Percentiles rank a stretch among this genome's conserved stretches.
Conservation (phyloP, 495 filamentous ascomycete species). For the Neurospora africana region DNA sequence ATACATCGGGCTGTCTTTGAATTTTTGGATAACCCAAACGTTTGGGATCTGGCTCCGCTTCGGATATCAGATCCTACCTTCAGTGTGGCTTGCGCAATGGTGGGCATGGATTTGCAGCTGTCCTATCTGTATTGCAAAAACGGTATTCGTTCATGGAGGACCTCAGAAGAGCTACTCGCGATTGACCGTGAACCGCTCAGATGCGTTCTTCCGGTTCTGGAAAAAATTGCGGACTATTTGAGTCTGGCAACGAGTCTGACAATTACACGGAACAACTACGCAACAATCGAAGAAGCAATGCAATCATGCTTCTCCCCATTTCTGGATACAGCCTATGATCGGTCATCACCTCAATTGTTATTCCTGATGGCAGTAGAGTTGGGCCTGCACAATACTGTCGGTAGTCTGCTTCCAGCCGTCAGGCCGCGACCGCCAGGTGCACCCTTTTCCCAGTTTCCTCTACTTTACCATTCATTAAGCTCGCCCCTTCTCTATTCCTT, state of each 20-base stretch:
- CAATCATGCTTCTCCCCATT: not conserved
- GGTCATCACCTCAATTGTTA: not conserved
- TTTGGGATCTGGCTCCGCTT: not conserved
- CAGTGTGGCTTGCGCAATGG: not conserved
- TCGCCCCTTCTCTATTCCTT: not conserved
- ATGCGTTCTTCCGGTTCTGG: not conserved
- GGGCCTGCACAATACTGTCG: not conserved
- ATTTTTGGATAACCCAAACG: not conserved
- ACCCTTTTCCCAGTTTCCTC: not conserved
- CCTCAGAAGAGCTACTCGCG: rapidly evolving
- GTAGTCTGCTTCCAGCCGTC: not conserved
- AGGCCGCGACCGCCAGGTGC: not conserved
- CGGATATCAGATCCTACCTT: not conserved
- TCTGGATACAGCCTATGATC: not conserved
- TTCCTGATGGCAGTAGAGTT: not conserved
- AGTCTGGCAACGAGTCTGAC: not conserved
- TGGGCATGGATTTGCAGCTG: not conserved
- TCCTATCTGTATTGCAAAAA: not conserved
- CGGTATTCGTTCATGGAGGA: rapidly evolving
- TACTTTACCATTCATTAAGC: not conserved
- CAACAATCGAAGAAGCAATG: not conserved
- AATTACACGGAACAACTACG: not conserved
- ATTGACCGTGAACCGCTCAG: not conserved
- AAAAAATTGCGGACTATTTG: not conserved
- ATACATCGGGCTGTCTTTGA: not conserved